Conservation (phyloP, 768 basidiomycete genomes). For the Phlebiopsis flavidoalba region DNA sequence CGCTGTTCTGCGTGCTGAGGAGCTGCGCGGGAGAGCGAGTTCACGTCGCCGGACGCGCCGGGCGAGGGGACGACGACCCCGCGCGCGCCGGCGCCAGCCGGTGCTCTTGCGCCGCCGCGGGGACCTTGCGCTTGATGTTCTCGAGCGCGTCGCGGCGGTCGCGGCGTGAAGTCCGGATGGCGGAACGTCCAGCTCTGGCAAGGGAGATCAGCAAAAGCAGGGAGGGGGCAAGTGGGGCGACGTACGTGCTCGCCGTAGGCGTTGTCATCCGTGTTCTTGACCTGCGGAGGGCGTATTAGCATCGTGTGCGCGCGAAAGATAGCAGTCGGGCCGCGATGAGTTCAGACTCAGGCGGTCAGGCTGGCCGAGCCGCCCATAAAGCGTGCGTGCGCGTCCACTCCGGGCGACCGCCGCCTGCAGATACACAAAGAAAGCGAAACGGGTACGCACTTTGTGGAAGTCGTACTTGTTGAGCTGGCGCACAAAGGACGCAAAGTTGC, state of each 20-base stretch:
- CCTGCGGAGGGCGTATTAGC: conserved; percentile 28
- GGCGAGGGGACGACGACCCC: conserved; percentile 25
- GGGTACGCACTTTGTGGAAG: conserved; percentile 71
- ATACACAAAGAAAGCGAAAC: not conserved
- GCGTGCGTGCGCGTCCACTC: no score
- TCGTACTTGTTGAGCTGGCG: conserved; percentile 95
- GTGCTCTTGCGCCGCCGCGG: conserved; percentile 30
- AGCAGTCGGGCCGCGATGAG: not conserved
- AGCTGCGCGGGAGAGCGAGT: not conserved
- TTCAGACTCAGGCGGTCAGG: not conserved
- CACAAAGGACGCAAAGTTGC: conserved; percentile 90
- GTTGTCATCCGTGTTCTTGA: conserved; percentile 83
- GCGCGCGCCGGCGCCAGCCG: conserved; percentile 12
- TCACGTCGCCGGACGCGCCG: conserved; percentile 13
- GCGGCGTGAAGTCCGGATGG: conserved; percentile 49
- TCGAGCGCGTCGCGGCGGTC: conserved; percentile 53
- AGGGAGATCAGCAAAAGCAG: not conserved
- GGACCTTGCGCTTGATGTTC: conserved; percentile 61
- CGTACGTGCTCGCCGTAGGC: conserved; percentile 58
- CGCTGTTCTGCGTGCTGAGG: not conserved
- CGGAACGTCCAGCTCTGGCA: conserved; percentile 44
- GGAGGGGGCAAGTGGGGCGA: conserved; percentile 13
- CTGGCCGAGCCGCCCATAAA: not conserved
- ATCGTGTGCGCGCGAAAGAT: not conserved
- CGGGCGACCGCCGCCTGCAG: not conserved